These are phyloP conservation scores for Sphagnum magellanicum DNA, from an alignment of 228 moss, liverwort and hornwort species.

Conservation along the genomic window DNA sequence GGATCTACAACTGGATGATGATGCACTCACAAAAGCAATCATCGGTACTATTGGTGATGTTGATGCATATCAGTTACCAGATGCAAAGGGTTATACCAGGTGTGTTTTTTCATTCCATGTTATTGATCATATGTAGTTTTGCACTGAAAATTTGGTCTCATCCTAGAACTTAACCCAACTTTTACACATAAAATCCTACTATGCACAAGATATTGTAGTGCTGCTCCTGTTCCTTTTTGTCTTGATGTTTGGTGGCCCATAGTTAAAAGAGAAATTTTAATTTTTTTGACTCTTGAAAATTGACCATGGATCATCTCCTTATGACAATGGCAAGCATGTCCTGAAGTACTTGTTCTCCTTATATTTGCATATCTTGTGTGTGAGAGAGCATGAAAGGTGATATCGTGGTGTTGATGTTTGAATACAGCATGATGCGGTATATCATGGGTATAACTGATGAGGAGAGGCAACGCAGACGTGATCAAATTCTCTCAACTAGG, in stretches of 20 bases:
- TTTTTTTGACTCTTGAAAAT: neutral
- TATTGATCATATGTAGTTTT: neutral
- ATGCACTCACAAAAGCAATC: conserved; percentile 93
- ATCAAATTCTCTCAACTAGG: conserved; percentile 91
- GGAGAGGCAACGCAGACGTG: conserved; percentile 81
- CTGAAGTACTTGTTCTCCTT: no score
- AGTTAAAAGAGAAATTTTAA: no score
- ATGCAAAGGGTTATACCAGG: conserved; percentile 96
- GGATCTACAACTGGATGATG: conserved; percentile 73
- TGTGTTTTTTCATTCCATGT: conserved; percentile 10
- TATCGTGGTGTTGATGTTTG: neutral
- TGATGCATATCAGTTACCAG: conserved; percentile 95
- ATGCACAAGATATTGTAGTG: no score
- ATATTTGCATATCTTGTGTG: no score
- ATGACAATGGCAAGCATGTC: no score
- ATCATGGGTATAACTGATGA: conserved; percentile 97
- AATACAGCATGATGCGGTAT: conserved; percentile 83
- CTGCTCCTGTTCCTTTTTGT: no score
- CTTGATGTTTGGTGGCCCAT: no score
- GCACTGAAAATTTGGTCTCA: neutral
- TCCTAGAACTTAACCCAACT: neutral
- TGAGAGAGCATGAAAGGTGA: no score
- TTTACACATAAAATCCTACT: no score
- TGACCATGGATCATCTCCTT: neutral
- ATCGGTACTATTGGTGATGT: conserved; percentile 98